Percentiles rank a stretch among this genome's conserved stretches.
Conservation (phyloP, 2,329 filamentous ascomycete genomes). For the Emericellopsis cladophorae region DNA sequence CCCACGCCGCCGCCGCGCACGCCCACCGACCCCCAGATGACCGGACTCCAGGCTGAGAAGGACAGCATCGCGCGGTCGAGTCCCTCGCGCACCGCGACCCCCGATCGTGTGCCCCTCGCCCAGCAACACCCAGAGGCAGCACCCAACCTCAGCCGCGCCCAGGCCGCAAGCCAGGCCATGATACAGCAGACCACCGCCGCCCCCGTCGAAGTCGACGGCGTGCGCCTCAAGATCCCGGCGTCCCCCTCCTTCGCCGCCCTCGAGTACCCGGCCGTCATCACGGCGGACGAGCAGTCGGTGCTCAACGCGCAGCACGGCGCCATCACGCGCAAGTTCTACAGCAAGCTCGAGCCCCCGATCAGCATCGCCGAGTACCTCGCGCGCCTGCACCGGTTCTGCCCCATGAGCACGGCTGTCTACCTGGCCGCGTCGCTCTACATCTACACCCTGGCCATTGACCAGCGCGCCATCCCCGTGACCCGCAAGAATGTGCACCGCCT, state of each 20-base stretch:
- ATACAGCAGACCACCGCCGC: slow-evolving; percentile 10
- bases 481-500: slow-evolving; percentile 76
- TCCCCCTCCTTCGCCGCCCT: slow-evolving; percentile 6
- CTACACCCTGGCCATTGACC: slow-evolving; percentile 64
- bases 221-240: slow-evolving; percentile 29
- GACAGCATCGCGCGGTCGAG: slow-evolving; percentile 41
- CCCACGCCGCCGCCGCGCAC: slow-evolving; percentile 61
- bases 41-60: slow-evolving; percentile 49
- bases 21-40: slow-evolving; percentile 53
- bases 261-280: background rate
- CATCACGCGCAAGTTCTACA: slow-evolving; percentile 88
- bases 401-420: slow-evolving; percentile 88
- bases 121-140: background rate
- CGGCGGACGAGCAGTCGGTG: slow-evolving; percentile 48
- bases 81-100: slow-evolving; percentile 2
- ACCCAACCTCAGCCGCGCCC: slow-evolving; percentile 7
- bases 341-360: slow-evolving; percentile 74
- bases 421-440: slow-evolving; percentile 83
- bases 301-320: slow-evolving; percentile 69
- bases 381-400: slow-evolving; percentile 81
- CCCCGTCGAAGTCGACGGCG: slow-evolving; percentile 34
- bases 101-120: background rate
- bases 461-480: slow-evolving; percentile 69
- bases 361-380: slow-evolving; percentile 72
- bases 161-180: slow-evolving; percentile 14